Evolutionary conservation across 352 stramenopile genomes (phyloP).

Genomic region (Phytophthora chlamydospora): DNA sequence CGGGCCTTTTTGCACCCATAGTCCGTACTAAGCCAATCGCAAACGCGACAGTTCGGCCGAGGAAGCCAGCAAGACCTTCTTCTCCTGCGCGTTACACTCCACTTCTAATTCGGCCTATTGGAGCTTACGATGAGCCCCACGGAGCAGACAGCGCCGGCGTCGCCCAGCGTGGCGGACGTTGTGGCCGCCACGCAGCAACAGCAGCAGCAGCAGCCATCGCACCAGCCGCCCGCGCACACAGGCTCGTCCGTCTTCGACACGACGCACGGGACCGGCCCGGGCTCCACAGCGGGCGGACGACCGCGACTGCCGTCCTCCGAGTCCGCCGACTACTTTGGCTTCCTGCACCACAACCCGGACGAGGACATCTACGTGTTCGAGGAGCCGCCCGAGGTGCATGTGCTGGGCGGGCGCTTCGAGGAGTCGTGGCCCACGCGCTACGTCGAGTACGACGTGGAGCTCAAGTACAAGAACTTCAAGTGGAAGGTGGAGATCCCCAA

Average conservation of each 20-base stretch:
- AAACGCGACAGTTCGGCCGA: constrained; percentile 6
- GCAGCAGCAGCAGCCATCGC: constrained; percentile 9
- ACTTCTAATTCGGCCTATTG: constrained; percentile 23
- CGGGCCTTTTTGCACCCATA: constrained; percentile 27
- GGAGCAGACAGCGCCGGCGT: constrained; percentile 18
- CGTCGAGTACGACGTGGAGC: constrained; percentile 87
- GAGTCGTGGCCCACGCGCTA: constrained; percentile 86
- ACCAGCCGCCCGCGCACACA: constrained; percentile 6
- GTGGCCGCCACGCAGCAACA: constrained; percentile 21
- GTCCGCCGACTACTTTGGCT: constrained; percentile 48
- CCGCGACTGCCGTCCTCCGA: constrained; percentile 26
- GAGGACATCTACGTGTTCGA: constrained; percentile 82
- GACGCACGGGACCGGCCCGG: constrained; percentile 37
- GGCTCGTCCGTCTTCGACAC: constrained; percentile 54
- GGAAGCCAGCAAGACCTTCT: constrained; percentile 20
- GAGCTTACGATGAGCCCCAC: constrained; percentile 30
- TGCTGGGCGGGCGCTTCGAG: constrained; percentile 66
- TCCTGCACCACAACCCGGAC: constrained; percentile 63
- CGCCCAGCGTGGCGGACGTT: constrained; percentile 27
- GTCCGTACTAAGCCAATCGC: constrained; percentile 23
- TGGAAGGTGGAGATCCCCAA: constrained; percentile 90
- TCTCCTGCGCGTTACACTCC: constrained; percentile 13
- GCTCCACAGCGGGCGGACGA: constrained; percentile 19
- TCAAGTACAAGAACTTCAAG: constrained; percentile 77
- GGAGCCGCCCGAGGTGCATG: constrained; percentile 60